phyloP scores from a whole-genome alignment of 768 basidiomycete genomes.

The Paxillus ammoniavirescens region DNA sequence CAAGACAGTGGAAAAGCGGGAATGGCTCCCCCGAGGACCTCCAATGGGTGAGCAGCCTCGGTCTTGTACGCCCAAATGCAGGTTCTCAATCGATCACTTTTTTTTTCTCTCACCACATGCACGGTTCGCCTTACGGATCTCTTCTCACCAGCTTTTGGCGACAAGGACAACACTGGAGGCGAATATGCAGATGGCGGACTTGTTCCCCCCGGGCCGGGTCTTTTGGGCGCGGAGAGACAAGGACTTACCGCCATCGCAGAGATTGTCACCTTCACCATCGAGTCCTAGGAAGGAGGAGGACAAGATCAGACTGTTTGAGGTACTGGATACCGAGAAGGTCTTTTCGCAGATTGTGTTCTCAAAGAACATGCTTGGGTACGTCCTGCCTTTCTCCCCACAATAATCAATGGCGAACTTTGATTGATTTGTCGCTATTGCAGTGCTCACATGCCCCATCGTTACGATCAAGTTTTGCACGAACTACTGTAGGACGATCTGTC shows the following conservation, averaged over 20 bases:
- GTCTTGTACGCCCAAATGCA: background rate
- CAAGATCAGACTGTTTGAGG: slow-evolving; percentile 73
- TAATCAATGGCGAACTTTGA: slow-evolving; percentile 2
- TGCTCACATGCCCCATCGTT: slow-evolving; percentile 79
- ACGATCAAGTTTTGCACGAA: slow-evolving; percentile 73
- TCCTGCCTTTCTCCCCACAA: slow-evolving; percentile 3
- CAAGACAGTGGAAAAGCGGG: slow-evolving; percentile 63
- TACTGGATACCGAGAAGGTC: slow-evolving; percentile 70
- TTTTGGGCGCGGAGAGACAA: slow-evolving; percentile 77
- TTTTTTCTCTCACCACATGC: background rate
- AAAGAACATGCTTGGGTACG: slow-evolving; percentile 77
- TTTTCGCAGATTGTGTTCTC: slow-evolving; percentile 83
- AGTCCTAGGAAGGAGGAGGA: slow-evolving; percentile 35
- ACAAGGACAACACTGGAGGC: slow-evolving; percentile 83
- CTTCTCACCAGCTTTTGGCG: slow-evolving; percentile 58
- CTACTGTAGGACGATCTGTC: slow-evolving; percentile 41
- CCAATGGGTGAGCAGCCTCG: slow-evolving; percentile 46
- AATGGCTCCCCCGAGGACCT: slow-evolving; percentile 50
- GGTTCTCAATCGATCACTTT: background rate
- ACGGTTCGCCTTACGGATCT: background rate
- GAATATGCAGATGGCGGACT: slow-evolving; percentile 71
- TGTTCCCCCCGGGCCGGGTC: slow-evolving; percentile 77
- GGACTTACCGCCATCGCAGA: slow-evolving; percentile 57
- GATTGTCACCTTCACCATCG: slow-evolving; percentile 10
- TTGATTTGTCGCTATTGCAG: slow-evolving; percentile 29